phyloP scores from a whole-genome alignment of 2,329 filamentous ascomycete genomes.

The Emydomyces testavorans region DNA sequence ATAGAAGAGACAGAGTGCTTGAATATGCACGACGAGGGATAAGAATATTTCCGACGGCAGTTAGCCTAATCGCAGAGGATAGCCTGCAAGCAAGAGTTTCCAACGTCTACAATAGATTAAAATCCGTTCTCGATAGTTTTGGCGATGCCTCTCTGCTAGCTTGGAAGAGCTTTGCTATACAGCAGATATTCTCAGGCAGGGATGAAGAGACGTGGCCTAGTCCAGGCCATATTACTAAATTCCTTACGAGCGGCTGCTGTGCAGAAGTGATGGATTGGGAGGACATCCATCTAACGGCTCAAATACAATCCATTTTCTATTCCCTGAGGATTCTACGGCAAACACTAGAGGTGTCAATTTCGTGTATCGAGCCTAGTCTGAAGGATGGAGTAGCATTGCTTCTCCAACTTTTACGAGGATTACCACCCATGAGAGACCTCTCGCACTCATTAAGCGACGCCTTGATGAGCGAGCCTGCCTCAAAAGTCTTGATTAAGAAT shows the following conservation, averaged over 20 bases:
- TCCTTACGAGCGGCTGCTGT: slow-evolving; percentile 24
- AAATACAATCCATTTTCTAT: slow-evolving; percentile 50
- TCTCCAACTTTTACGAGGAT: slow-evolving; percentile 12
- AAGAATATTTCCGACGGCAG: slow-evolving; percentile 24
- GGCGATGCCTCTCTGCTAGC: slow-evolving; percentile 14
- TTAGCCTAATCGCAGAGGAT: slow-evolving; percentile 20
- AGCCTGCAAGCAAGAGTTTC: slow-evolving; percentile 17
- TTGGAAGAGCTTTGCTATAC: slow-evolving; percentile 29
- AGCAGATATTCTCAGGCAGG: slow-evolving; percentile 22
- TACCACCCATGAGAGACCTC: slow-evolving; percentile 17
- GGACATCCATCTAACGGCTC: slow-evolving; percentile 49
- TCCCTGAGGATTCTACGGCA: slow-evolving; percentile 51
- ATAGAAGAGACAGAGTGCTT: slow-evolving; percentile 19
- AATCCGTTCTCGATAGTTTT: slow-evolving; percentile 16
- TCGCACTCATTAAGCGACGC: slow-evolving; percentile 9
- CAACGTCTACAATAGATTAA: slow-evolving; percentile 20
- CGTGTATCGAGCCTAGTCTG: not conserved
- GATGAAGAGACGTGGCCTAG: slow-evolving; percentile 15
- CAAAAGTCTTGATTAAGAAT: not conserved
- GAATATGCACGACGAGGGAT: slow-evolving; percentile 31
- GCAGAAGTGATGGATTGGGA: slow-evolving; percentile 42
- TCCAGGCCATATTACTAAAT: slow-evolving; percentile 19
- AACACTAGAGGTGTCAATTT: slow-evolving; percentile 32
- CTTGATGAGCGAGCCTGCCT: not conserved
- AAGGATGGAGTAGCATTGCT: slow-evolving; percentile 6